Evolutionary conservation across 2,329 filamentous ascomycete genomes (phyloP).

Genomic region (Coleophoma cylindrospora): DNA sequence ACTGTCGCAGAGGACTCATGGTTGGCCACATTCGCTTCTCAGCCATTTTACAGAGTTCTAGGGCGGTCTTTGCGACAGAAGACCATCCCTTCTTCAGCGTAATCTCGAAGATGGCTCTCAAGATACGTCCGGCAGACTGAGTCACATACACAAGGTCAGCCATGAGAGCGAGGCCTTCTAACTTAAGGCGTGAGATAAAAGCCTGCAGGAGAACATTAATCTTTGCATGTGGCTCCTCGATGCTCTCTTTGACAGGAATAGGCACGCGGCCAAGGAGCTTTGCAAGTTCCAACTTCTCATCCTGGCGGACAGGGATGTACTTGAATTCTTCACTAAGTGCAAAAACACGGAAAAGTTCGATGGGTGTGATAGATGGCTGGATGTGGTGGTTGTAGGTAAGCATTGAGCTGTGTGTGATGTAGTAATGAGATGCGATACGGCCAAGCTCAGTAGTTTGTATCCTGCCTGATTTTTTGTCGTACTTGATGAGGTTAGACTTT

Average conservation of each 20-base stretch:
- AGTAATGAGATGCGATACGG: slow-evolving; percentile 95
- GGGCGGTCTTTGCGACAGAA: slow-evolving; percentile 82
- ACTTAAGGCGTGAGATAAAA: slow-evolving; percentile 89
- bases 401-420: slow-evolving; percentile 96
- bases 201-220: slow-evolving; percentile 97
- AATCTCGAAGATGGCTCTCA: slow-evolving; percentile 95
- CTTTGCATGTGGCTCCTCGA: slow-evolving; percentile 95
- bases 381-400: slow-evolving; percentile 94
- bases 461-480: slow-evolving; percentile 88
- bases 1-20: slow-evolving; percentile 93
- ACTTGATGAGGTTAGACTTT: slow-evolving; percentile 85
- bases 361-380: slow-evolving; percentile 85
- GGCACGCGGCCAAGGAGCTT: slow-evolving; percentile 87
- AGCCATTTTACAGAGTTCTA: slow-evolving; percentile 97
- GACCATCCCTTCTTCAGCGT: slow-evolving; percentile 97
- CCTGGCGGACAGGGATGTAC: slow-evolving; percentile 94
- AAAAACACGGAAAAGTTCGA: slow-evolving; percentile 96
- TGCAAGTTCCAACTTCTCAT: slow-evolving; percentile 93
- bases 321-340: slow-evolving; percentile 97
- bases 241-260: slow-evolving; percentile 94
- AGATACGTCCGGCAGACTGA: slow-evolving; percentile 92
- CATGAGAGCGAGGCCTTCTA: slow-evolving; percentile 94
- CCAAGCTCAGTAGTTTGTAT: slow-evolving; percentile 91
- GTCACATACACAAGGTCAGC: slow-evolving; percentile 98
- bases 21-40: slow-evolving; percentile 99